Conservation (phyloP, 768 basidiomycete species). For the Boletellus sp. region DNA sequence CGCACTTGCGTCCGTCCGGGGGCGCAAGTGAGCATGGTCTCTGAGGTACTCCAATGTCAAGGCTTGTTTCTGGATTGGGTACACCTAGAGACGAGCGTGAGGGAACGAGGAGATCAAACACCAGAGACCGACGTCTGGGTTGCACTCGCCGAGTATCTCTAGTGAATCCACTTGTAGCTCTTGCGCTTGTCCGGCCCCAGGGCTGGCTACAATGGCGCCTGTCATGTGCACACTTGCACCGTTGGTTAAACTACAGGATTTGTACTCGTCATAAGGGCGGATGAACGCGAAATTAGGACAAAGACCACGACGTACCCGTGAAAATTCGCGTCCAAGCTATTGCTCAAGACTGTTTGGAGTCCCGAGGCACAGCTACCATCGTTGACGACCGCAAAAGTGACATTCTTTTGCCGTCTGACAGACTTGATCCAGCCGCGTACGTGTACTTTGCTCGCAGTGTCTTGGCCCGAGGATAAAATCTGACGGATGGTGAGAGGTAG, state of each 20-base stretch:
- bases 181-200: constrained; percentile 46
- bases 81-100: constrained; percentile 45
- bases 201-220: constrained; percentile 45
- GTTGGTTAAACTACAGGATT: constrained; percentile 41
- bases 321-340: constrained; percentile 13
- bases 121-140: constrained; percentile 45
- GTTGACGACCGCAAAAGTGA: constrained; percentile 78
- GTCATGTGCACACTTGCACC: constrained; percentile 52
- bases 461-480: constrained; percentile 28
- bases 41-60: constrained; percentile 77
- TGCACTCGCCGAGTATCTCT: constrained; percentile 51
- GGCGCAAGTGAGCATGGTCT: constrained; percentile 83
- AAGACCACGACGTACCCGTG: constrained; percentile 10
- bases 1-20: constrained; percentile 67
- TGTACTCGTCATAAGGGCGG: constrained; percentile 2
- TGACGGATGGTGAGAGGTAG: constrained; percentile 36
- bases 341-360: constrained; percentile 73
- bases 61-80: constrained; percentile 90
- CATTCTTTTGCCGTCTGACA: constrained; percentile 79
- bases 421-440: constrained; percentile 87
- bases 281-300: background rate
- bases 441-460: constrained; percentile 20
- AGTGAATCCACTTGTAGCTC: constrained; percentile 51
- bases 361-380: constrained; percentile 75
- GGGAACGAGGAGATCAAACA: background rate